phyloP scores from a whole-genome alignment of 129 eudicot genomes.

The Chrysanthemum makinoi region DNA sequence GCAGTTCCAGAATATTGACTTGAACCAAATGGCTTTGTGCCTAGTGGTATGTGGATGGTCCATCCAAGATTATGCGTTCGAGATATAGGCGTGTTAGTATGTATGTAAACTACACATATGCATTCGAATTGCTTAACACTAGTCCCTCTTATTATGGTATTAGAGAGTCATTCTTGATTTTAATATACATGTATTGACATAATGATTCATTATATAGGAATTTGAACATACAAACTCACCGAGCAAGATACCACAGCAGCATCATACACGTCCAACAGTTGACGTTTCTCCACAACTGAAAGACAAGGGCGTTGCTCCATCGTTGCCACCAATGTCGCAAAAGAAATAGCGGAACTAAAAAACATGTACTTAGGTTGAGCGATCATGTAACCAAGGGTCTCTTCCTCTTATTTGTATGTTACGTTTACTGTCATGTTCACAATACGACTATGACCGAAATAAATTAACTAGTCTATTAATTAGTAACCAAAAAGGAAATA shows the following conservation, averaged over 20 bases:
- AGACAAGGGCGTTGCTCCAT: slow-evolving; percentile 27
- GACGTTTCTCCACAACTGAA: slow-evolving; percentile 21
- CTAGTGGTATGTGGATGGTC: too few species aligned
- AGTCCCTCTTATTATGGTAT: too few species aligned
- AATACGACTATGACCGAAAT: background rate
- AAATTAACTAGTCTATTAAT: slow-evolving; percentile 25
- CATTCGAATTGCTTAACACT: too few species aligned
- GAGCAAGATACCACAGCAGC: slow-evolving; percentile 23
- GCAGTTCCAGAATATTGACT: too few species aligned
- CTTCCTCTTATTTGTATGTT: slow-evolving; percentile 23
- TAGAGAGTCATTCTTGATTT: too few species aligned
- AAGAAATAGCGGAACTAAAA: slow-evolving; percentile 40
- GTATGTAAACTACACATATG: too few species aligned
- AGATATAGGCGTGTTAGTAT: too few species aligned
- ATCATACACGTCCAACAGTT: slow-evolving; percentile 23
- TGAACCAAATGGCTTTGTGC: too few species aligned
- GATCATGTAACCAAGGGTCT: slow-evolving; percentile 15
- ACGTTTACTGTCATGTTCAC: slow-evolving; percentile 20
- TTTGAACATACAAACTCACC: slow-evolving; percentile 13
- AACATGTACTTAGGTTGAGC: slow-evolving; percentile 25
- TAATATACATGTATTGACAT: too few species aligned
- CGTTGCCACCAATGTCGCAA: slow-evolving; percentile 45
- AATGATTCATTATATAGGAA: slow-evolving; percentile 21
- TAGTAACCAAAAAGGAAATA: background rate
- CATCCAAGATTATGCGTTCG: too few species aligned